Evolutionary conservation across 164 flowering plant species (phyloP).

Genomic region (Akebia trifoliata): DNA sequence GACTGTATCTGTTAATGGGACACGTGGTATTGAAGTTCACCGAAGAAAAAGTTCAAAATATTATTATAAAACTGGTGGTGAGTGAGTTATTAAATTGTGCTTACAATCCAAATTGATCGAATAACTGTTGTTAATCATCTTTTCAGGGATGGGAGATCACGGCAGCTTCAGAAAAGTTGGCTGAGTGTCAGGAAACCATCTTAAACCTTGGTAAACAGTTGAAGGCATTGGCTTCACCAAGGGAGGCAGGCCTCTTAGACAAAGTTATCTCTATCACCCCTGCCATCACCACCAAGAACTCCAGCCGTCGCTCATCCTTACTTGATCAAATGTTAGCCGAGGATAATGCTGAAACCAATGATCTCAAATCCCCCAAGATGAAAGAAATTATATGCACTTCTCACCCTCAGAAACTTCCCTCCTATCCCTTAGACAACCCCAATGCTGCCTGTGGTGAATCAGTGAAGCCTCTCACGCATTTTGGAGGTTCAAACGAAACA

Average conservation of each 20-base stretch:
- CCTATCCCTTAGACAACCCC: constrained; percentile 3
- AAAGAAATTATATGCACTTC: constrained; percentile 30
- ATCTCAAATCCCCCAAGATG: constrained; percentile 29
- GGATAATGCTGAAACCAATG: constrained; percentile 29
- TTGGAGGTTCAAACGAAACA: constrained; percentile 15
- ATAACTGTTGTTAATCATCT: constrained; percentile 1
- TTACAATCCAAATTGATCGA: not conserved
- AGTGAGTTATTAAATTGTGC: no score
- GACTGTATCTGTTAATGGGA: no score
- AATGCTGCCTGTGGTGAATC: constrained; percentile 7
- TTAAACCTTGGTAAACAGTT: constrained; percentile 55
- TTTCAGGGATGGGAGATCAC: constrained; percentile 74
- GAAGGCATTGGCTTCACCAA: constrained; percentile 49
- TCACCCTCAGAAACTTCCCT: constrained; percentile 19
- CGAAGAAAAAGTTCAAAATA: no score
- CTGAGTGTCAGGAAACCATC: constrained; percentile 61
- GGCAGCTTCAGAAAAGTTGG: constrained; percentile 63
- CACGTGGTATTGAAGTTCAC: no score
- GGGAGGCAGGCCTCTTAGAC: constrained; percentile 29
- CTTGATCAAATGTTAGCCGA: constrained; percentile 69
- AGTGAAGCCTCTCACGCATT: constrained; percentile 14
- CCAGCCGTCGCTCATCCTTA: constrained; percentile 45
- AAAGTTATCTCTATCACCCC: constrained; percentile 24
- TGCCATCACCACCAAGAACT: constrained; percentile 18
- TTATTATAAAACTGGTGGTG: no score